Conservation (phyloP, 768 basidiomycete genomes). For the Russula brevipes region DNA sequence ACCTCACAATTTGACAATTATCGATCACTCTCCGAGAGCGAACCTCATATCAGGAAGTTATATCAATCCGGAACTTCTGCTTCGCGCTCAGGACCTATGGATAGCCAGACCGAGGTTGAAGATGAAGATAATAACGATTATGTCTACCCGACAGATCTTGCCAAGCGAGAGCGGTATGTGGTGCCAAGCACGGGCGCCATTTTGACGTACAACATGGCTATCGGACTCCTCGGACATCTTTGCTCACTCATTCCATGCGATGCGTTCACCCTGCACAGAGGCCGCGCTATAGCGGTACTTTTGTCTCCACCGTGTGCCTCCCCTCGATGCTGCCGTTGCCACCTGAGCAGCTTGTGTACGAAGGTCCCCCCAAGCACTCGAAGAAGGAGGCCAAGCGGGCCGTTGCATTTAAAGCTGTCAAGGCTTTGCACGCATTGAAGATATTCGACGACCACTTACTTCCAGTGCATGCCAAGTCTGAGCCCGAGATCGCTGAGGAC, state of each 20-base stretch:
- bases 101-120: conserved; percentile 36
- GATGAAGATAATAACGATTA: conserved; percentile 24
- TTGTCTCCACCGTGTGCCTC: conserved; percentile 51
- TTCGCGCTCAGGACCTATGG: conserved; percentile 36
- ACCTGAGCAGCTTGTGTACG: conserved; percentile 46
- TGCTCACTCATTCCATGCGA: conserved; percentile 75
- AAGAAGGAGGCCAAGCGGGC: conserved; percentile 83
- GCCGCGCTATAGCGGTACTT: conserved; percentile 61
- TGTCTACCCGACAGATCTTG: conserved; percentile 50
- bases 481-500: conserved; percentile 50
- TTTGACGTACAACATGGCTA: conserved; percentile 72
- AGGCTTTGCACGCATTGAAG: conserved; percentile 58
- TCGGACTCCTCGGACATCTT: conserved; percentile 66
- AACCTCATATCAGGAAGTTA: conserved; percentile 56
- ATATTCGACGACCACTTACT: conserved; percentile 81
- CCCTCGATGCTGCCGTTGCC: conserved; percentile 64
- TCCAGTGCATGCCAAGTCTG: conserved; percentile 53
- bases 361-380: conserved; percentile 55
- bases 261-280: conserved; percentile 55
- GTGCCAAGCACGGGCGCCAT: conserved; percentile 69
- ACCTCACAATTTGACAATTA: conserved; percentile 54
- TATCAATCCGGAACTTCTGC: conserved; percentile 49
- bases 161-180: conserved; percentile 66
- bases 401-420: conserved; percentile 75
- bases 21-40: conserved; percentile 49